Conservation (phyloP, 371 early-diverging fungal genomes). For the Mortierella sp. region DNA sequence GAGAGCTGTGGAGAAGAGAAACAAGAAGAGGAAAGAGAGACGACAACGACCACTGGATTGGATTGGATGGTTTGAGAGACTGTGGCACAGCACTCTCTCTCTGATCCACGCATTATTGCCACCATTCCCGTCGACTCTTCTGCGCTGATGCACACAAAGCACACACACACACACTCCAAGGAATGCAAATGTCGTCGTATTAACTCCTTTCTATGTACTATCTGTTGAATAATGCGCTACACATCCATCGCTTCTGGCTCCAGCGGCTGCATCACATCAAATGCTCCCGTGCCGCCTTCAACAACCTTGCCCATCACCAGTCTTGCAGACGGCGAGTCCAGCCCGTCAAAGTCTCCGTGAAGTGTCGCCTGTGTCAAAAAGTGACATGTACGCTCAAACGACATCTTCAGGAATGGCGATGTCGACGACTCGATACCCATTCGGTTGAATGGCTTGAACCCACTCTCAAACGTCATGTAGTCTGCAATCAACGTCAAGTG, state of each 20-base stretch:
- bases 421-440: conserved; percentile 92
- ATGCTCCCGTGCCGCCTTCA: conserved; percentile 94
- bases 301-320: conserved; percentile 96
- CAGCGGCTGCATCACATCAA: conserved; percentile 83
- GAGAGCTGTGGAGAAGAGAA: neutral
- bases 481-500: conserved; percentile 99
- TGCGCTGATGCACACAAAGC: too few relatives aligned
- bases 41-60: neutral
- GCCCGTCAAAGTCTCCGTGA: conserved; percentile 89
- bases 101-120: too few relatives aligned
- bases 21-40: neutral
- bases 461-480: conserved; percentile 99
- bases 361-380: conserved; percentile 94
- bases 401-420: conserved; percentile 97
- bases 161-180: too few relatives aligned
- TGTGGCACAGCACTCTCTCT: too few relatives aligned
- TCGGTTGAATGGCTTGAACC: conserved; percentile 97
- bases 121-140: too few relatives aligned
- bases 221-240: too few relatives aligned
- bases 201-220: too few relatives aligned
- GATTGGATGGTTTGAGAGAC: too few relatives aligned
- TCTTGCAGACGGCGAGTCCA: conserved; percentile 91
- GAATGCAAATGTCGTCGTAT: too few relatives aligned
- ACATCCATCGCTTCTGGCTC: conserved; percentile 40
- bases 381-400: conserved; percentile 94